Conservation (phyloP, 225 moss, liverwort and hornwort species). For the Lunularia cruciata region DNA sequence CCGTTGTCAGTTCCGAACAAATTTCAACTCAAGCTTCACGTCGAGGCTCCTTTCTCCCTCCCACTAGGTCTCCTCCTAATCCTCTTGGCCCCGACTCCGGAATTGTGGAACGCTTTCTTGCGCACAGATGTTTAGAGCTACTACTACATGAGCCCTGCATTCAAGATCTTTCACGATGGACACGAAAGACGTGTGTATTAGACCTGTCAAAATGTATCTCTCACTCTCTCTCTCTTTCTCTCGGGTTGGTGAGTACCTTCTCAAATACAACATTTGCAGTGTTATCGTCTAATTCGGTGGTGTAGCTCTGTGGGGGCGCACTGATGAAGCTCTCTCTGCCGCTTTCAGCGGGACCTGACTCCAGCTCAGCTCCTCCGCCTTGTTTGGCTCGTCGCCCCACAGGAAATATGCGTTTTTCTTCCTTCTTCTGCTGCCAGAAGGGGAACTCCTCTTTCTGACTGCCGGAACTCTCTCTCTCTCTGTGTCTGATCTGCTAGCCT, state of each 20-base stretch:
- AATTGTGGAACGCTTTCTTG: neutral
- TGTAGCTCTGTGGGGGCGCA: neutral
- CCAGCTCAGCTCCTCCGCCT: neutral
- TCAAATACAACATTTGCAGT: neutral
- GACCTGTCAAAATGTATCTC: neutral
- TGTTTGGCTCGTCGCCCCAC: neutral
- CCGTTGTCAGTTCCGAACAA: neutral
- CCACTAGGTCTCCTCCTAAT: neutral
- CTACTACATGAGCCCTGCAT: neutral
- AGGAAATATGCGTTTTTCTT: neutral
- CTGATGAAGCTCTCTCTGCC: neutral
- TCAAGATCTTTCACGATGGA: neutral
- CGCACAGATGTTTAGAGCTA: neutral
- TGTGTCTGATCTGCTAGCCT: neutral
- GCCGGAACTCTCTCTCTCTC: neutral
- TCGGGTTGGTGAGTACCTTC: neutral
- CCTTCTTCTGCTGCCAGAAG: neutral
- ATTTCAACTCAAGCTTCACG: neutral
- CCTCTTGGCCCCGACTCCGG: neutral
- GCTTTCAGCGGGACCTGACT: conserved; percentile 6
- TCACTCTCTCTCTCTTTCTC: neutral
- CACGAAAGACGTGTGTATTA: neutral
- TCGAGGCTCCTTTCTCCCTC: neutral
- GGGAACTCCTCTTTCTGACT: no score
- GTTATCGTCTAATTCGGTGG: neutral